Evolutionary conservation across 352 stramenopile genomes (phyloP).

Genomic region (Pythium dissimile): DNA sequence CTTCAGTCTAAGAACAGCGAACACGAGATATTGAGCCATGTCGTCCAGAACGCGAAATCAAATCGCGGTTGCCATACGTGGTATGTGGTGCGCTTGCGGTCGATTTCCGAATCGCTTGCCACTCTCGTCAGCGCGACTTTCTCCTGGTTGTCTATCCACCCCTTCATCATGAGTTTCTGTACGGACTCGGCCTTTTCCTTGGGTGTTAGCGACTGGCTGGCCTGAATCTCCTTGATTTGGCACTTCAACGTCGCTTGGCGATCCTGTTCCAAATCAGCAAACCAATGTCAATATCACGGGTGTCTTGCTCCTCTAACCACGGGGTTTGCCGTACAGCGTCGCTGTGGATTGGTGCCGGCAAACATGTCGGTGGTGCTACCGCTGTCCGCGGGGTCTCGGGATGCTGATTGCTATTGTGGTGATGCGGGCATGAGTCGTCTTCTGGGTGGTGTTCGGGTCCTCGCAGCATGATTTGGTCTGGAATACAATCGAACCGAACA

Average conservation of each 20-base stretch:
- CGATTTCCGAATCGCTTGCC: slow-evolving; percentile 45
- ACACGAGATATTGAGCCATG: not conserved
- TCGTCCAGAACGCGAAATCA: not conserved
- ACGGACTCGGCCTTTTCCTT: slow-evolving; percentile 83
- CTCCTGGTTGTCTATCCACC: slow-evolving; percentile 72
- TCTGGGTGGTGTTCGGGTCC: slow-evolving; percentile 32
- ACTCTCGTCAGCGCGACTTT: slow-evolving; percentile 36
- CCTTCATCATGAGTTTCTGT: slow-evolving; percentile 86
- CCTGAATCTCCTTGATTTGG: slow-evolving; percentile 78
- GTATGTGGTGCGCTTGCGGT: slow-evolving; percentile 44
- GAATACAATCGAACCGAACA: not conserved
- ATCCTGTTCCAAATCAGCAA: slow-evolving; percentile 23
- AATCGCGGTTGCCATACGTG: slow-evolving; percentile 35
- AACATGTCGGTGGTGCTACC: slow-evolving; percentile 24
- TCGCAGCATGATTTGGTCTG: slow-evolving; percentile 11
- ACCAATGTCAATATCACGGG: not conserved
- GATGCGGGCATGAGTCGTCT: slow-evolving; percentile 26
- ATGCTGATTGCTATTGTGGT: slow-evolving; percentile 32
- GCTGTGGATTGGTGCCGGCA: slow-evolving; percentile 50
- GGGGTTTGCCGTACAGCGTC: slow-evolving; percentile 34
- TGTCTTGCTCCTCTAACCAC: not conserved
- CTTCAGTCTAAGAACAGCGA: slow-evolving; percentile 51
- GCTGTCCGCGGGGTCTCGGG: slow-evolving; percentile 25
- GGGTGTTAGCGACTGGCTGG: slow-evolving; percentile 65
- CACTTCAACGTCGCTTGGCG: slow-evolving; percentile 56